Evolutionary conservation across 83 land plant genomes (phyloP).

Genomic region (Larix sibirica): DNA sequence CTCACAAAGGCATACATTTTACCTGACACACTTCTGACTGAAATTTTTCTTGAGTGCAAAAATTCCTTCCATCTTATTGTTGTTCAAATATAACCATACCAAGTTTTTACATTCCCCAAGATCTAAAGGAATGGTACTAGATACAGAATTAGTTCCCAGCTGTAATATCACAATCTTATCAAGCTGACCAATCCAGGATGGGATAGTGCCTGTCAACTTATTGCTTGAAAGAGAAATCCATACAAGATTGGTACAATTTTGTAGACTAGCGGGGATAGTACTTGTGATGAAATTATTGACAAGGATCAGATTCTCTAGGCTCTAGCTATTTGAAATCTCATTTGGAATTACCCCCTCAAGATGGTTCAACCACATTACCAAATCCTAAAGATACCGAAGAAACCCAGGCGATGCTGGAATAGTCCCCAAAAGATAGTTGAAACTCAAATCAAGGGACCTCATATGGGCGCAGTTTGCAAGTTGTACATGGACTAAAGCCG

Average conservation of each 20-base stretch:
- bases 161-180: too few relatives aligned
- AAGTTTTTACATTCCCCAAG: conserved; percentile 74
- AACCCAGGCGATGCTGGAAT: conserved; percentile 40
- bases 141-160: conserved; percentile 61
- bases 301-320: conserved; percentile 65
- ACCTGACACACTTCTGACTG: conserved; percentile 33
- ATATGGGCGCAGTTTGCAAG: conserved; percentile 63
- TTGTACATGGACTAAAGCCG: conserved; percentile 42
- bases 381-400: conserved; percentile 41
- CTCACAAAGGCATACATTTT: too few relatives aligned
- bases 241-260: too few relatives aligned
- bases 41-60: conserved; percentile 66
- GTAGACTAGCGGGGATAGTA: conserved; percentile 50
- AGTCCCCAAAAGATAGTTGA: too few relatives aligned
- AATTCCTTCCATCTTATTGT: conserved; percentile 54
- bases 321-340: conserved; percentile 38
- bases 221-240: too few relatives aligned
- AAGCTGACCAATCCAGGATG: too few relatives aligned
- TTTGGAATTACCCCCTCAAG: conserved; percentile 70
- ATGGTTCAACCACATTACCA: conserved; percentile 67
- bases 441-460: too few relatives aligned
- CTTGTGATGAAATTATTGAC: conserved; percentile 70
- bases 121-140: conserved; percentile 71
- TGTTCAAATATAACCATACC: too few relatives aligned
- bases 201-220: too few relatives aligned